phyloP scores from a whole-genome alignment of 192 early-diverging fungal genomes.

The Coemansia guatemalensis region DNA sequence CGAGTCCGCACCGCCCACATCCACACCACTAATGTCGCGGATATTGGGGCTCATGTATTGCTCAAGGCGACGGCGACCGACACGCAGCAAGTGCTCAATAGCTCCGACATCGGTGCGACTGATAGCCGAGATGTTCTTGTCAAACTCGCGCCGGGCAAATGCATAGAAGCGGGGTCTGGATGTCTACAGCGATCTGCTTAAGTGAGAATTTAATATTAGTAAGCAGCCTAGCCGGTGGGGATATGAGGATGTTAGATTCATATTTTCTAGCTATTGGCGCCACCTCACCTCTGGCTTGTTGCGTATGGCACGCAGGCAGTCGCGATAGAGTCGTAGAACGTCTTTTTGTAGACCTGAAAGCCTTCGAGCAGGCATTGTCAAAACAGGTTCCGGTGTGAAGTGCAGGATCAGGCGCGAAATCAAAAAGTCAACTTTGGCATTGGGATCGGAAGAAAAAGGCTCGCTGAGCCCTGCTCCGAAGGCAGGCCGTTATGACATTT shows the following conservation, averaged over 20 bases:
- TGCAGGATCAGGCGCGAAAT: background rate
- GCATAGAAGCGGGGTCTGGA: constrained; percentile 62
- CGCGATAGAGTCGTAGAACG: constrained; percentile 64
- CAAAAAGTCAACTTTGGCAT: background rate
- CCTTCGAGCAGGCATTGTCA: constrained; percentile 21
- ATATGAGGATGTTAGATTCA: background rate
- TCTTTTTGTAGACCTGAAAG: constrained; percentile 70
- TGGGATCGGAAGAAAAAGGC: background rate
- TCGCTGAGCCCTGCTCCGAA: background rate
- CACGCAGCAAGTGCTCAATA: constrained; percentile 68
- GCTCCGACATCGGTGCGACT: constrained; percentile 64
- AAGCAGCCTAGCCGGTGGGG: too few relatives aligned
- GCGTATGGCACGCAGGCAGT: constrained; percentile 66
- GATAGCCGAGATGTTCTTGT: constrained; percentile 52
- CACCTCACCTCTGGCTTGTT: constrained; percentile 61
- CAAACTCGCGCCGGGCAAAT: constrained; percentile 69
- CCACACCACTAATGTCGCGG: constrained; percentile 49
- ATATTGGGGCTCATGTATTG: constrained; percentile 63
- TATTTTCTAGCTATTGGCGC: background rate
- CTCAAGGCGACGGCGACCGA: constrained; percentile 63
- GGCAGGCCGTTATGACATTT: too few relatives aligned
- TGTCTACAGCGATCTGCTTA: constrained; percentile 38
- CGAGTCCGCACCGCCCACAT: too few relatives aligned
- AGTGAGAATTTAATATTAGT: background rate
- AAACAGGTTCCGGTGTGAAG: background rate